Evolutionary conservation across 495 filamentous ascomycete genomes (phyloP).

Genomic region (Xylaria cubensis): DNA sequence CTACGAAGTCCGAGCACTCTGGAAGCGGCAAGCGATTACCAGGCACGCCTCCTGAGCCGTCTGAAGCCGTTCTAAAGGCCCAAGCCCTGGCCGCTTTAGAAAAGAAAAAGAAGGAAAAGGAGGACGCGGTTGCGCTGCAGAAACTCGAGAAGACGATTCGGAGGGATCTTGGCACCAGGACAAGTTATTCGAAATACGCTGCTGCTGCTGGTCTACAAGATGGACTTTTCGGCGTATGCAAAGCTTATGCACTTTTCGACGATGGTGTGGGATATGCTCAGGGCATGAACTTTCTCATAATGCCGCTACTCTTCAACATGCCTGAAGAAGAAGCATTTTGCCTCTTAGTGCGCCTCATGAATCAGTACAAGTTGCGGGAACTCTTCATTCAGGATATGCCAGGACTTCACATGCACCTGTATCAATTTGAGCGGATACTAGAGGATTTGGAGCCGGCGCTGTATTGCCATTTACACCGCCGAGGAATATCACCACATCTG

Average conservation of each 20-base stretch:
- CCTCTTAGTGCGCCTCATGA: constrained; percentile 92
- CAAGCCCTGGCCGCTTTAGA: constrained; percentile 70
- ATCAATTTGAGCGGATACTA: constrained; percentile 92
- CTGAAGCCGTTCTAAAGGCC: constrained; percentile 69
- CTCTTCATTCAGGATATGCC: constrained; percentile 97
- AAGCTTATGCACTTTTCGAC: constrained; percentile 96
- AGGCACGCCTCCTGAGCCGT: constrained; percentile 67
- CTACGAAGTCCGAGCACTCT: constrained; percentile 81
- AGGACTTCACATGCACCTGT: constrained; percentile 89
- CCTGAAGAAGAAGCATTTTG: constrained; percentile 97
- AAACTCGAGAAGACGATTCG: constrained; percentile 93
- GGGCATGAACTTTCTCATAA: constrained; percentile 98
- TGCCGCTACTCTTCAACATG: constrained; percentile 99
- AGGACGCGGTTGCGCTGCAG: constrained; percentile 70
- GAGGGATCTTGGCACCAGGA: constrained; percentile 87
- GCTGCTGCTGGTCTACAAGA: constrained; percentile 90
- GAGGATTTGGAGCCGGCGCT: constrained; percentile 94
- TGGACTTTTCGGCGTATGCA: constrained; percentile 91
- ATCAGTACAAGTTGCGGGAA: constrained; percentile 90
- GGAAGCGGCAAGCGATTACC: constrained; percentile 65
- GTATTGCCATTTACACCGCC: constrained; percentile 91
- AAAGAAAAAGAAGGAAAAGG: constrained; percentile 75
- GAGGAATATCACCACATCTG: constrained; percentile 85
- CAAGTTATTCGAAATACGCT: constrained; percentile 94
- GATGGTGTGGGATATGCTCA: constrained; percentile 95